phyloP scores from a whole-genome alignment of 805 yeast genomes.

The Candida multigemmis region DNA sequence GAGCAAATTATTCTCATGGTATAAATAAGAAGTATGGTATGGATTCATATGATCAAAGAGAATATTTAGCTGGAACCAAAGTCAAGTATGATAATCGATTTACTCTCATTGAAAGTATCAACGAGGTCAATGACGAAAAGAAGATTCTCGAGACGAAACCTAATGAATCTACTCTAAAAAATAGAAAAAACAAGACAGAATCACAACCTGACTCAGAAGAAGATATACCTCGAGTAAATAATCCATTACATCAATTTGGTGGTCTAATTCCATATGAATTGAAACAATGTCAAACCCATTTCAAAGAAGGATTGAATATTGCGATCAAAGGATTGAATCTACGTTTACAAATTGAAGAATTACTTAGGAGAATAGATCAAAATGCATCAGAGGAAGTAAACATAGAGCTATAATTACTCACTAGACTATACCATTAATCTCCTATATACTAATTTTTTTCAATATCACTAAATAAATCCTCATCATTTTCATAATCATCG shows the following conservation, averaged over 20 bases:
- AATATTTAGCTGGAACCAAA: conserved; percentile 17
- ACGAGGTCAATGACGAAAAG: too few species aligned
- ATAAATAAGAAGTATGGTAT: conserved; percentile 22
- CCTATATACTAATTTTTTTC: conserved; percentile 8
- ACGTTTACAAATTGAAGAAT: conserved; percentile 8
- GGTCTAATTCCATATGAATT: conserved; percentile 35
- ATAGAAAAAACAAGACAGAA: neutral
- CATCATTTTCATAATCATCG: conserved; percentile 42
- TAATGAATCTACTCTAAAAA: too few species aligned
- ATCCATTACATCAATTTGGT: conserved; percentile 39
- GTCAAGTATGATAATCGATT: too few species aligned
- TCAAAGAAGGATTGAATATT: conserved; percentile 18
- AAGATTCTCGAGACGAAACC: too few species aligned
- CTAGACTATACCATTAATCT: neutral
- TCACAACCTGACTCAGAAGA: conserved; percentile 1
- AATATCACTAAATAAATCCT: conserved; percentile 35
- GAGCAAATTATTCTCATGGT: conserved; percentile 31
- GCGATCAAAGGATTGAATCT: conserved; percentile 12
- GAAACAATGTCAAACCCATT: conserved; percentile 26
- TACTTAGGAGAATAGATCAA: conserved; percentile 8
- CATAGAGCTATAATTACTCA: neutral
- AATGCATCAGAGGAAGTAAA: conserved; percentile 7
- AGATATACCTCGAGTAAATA: conserved; percentile 4
- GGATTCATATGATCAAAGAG: conserved; percentile 31
- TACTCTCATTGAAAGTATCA: too few species aligned